A percentile compares a stretch with the other conserved stretches of the same genome.
Evolutionary conservation across 2,329 filamentous ascomycete species (phyloP).

Genomic region (Ilyonectria sp.): DNA sequence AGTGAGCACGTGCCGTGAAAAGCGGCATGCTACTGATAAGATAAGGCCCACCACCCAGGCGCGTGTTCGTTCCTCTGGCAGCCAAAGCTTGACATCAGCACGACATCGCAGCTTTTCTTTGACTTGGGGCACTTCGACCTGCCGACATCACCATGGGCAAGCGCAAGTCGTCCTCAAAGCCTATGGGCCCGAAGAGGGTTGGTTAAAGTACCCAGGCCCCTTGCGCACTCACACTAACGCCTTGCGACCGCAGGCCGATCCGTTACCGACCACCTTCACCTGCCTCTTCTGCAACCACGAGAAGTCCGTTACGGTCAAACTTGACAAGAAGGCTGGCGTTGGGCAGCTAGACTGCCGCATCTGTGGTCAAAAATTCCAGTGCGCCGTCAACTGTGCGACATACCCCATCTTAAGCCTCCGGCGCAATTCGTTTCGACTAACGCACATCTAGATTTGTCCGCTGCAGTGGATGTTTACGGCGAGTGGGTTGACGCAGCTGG

Average conservation of each 20-base stretch:
- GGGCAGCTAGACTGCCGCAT: conserved; percentile 91
- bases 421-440: conserved; percentile 39
- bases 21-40: conserved; percentile 40
- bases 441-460: conserved; percentile 79
- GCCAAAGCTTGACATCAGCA: conserved; percentile 45
- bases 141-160: conserved; percentile 77
- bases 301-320: conserved; percentile 89
- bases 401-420: background rate
- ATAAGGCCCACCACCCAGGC: conserved; percentile 39
- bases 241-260: conserved; percentile 70
- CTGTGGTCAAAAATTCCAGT: conserved; percentile 95
- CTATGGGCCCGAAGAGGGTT: conserved; percentile 87
- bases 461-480: conserved; percentile 94
- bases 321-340: conserved; percentile 93
- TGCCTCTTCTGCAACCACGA: conserved; percentile 99
- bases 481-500: conserved; percentile 95
- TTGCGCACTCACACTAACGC: conserved; percentile 34
- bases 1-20: conserved; percentile 44
- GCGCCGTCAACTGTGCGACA: conserved; percentile 87
- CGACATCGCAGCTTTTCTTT: conserved; percentile 39
- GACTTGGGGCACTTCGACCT: conserved; percentile 37
- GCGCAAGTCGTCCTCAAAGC: conserved; percentile 92
- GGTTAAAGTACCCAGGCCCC: conserved; percentile 31
- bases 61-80: conserved; percentile 35
- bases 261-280: conserved; percentile 87